These are phyloP conservation scores for Puccinia coronata DNA, from an alignment of 1,284 basidiomycete genomes.

Conservation along the genomic window DNA sequence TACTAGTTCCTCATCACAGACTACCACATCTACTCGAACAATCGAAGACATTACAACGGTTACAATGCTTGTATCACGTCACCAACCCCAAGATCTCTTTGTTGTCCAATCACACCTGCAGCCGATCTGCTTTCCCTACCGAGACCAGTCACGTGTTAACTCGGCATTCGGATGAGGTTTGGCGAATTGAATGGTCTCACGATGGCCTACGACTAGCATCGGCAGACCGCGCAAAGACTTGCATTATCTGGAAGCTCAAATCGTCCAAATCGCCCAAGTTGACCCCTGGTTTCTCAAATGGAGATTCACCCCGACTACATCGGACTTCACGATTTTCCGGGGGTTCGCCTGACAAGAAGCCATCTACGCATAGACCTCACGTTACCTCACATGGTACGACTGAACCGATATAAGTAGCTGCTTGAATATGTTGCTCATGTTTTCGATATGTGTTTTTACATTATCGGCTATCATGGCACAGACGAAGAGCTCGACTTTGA, in stretches of 20 bases:
- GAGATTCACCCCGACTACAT: background rate
- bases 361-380: background rate
- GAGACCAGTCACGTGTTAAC: constrained; percentile 78
- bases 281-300: background rate
- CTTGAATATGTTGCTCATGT: background rate
- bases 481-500: constrained; percentile 58
- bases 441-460: background rate
- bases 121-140: constrained; percentile 74
- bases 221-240: constrained; percentile 79
- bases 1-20: constrained; percentile 89
- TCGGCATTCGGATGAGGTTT: constrained; percentile 89
- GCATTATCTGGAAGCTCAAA: constrained; percentile 83
- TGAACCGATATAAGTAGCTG: background rate
- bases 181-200: constrained; percentile 93
- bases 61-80: constrained; percentile 78
- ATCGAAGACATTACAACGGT: constrained; percentile 75
- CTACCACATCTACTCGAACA: constrained; percentile 83
- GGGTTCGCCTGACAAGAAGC: background rate
- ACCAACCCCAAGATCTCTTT: constrained; percentile 70
- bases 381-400: constrained; percentile 3
- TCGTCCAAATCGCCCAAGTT: constrained; percentile 62
- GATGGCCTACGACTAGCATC: constrained; percentile 81
- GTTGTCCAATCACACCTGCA: constrained; percentile 81
- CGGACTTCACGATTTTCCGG: constrained; percentile 4
- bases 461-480: background rate